Percentiles rank a stretch among this genome's conserved stretches.
Conservation (phyloP, 768 basidiomycete species). For the Hortiboletus flavorubellus region DNA sequence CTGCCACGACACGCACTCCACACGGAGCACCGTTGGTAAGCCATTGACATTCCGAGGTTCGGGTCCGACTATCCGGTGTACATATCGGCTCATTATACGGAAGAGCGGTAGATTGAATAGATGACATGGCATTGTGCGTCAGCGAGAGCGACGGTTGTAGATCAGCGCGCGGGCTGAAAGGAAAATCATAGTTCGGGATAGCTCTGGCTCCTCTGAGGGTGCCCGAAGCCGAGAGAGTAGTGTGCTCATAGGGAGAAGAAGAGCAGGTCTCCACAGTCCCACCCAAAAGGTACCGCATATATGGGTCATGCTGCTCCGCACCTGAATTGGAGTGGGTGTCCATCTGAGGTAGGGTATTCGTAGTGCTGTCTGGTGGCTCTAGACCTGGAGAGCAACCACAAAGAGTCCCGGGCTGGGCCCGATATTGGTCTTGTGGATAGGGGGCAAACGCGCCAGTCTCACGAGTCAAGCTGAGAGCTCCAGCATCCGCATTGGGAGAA, state of each 20-base stretch:
- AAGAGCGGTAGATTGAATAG: neutral
- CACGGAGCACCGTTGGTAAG: conserved; percentile 4
- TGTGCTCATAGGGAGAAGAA: neutral
- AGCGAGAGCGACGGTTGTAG: neutral
- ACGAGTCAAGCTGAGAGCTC: neutral
- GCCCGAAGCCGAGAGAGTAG: neutral
- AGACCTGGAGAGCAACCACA: neutral
- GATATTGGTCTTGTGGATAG: neutral
- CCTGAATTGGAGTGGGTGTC: neutral
- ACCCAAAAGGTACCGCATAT: neutral
- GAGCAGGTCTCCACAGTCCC: neutral
- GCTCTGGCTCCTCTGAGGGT: neutral
- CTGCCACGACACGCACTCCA: neutral
- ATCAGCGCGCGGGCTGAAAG: neutral
- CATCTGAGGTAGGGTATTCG: neutral
- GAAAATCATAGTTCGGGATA: neutral
- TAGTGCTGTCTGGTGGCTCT: neutral
- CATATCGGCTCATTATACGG: neutral
- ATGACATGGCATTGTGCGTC: neutral
- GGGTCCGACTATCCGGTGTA: neutral
- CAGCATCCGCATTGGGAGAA: neutral
- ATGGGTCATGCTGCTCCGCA: neutral
- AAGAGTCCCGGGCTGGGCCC: neutral
- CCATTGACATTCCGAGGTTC: conserved; percentile 13
- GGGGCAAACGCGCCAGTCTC: neutral